These are phyloP conservation scores for Phoenix dactylifera DNA, from an alignment of 176 grass and related monocot genomes.

Conservation along the genomic window DNA sequence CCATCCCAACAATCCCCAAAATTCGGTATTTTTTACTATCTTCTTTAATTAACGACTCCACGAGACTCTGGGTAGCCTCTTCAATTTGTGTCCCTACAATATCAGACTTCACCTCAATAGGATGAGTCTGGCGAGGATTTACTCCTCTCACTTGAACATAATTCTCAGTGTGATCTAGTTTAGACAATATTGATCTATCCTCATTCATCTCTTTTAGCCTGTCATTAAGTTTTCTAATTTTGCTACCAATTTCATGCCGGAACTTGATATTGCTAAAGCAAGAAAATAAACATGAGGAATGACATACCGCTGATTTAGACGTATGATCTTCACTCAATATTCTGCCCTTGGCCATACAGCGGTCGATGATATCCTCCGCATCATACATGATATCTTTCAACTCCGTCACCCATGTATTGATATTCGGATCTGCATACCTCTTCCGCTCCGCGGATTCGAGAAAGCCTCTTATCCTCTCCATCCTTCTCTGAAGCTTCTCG, in stretches of 20 bases:
- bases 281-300: conserved; percentile 43
- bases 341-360: conserved; percentile 41
- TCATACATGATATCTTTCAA: conserved; percentile 71
- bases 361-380: conserved; percentile 50
- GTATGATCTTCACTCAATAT: conserved; percentile 34
- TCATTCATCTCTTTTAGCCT: conserved; percentile 43
- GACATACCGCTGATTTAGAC: background rate
- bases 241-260: conserved; percentile 45
- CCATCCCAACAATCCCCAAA: background rate
- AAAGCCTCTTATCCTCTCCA: conserved; percentile 30
- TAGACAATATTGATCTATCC: conserved; percentile 17
- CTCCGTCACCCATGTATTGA: conserved; percentile 37
- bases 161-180: background rate
- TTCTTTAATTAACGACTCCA: background rate
- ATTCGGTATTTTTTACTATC: background rate
- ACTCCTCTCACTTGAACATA: too few species aligned
- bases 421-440: conserved; percentile 12
- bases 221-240: conserved; percentile 40
- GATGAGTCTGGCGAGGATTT: background rate
- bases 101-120: background rate
- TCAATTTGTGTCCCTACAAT: conserved; percentile 1
- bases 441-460: conserved; percentile 28
- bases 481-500: conserved; percentile 32
- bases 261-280: conserved; percentile 9
- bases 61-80: background rate